Conservation (phyloP, 179 eudicot species). For the Silene noctiflora region DNA sequence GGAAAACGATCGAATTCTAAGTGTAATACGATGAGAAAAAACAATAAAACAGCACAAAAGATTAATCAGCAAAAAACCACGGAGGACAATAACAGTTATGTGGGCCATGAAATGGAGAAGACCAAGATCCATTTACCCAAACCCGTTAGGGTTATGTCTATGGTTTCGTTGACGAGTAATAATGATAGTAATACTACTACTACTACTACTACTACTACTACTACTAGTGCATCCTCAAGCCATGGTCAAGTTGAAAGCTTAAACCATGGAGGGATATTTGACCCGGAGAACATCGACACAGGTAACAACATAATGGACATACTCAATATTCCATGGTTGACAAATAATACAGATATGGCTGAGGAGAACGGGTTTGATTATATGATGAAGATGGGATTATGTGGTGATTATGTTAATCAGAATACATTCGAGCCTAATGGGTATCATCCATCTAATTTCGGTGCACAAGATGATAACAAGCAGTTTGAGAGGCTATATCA, state of each 20-base stretch:
- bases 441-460: not conserved
- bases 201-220: no score
- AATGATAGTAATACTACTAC: slow-evolving; percentile 25
- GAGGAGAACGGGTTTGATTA: slow-evolving; percentile 22
- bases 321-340: slow-evolving; percentile 20
- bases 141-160: slow-evolving; percentile 35
- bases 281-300: slow-evolving; percentile 10
- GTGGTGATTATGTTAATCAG: slow-evolving; percentile 21
- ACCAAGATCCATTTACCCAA: slow-evolving; percentile 42
- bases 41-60: slow-evolving; percentile 9
- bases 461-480: slow-evolving; percentile 4
- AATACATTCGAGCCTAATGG: slow-evolving; percentile 16
- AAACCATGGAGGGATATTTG: slow-evolving; percentile 14
- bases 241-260: slow-evolving; percentile 20
- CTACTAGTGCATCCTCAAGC: slow-evolving; percentile 29
- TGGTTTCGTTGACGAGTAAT: slow-evolving; percentile 32
- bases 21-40: slow-evolving; percentile 26
- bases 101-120: slow-evolving; percentile 15
- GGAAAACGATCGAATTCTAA: not conserved
- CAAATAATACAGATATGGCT: slow-evolving; percentile 4
- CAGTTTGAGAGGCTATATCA: slow-evolving; percentile 41
- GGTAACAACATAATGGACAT: slow-evolving; percentile 18
- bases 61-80: not conserved
- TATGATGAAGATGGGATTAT: slow-evolving; percentile 30
- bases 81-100: not conserved